Conservation (phyloP, 306 rosid genomes). For the Quercus engelmannii region DNA sequence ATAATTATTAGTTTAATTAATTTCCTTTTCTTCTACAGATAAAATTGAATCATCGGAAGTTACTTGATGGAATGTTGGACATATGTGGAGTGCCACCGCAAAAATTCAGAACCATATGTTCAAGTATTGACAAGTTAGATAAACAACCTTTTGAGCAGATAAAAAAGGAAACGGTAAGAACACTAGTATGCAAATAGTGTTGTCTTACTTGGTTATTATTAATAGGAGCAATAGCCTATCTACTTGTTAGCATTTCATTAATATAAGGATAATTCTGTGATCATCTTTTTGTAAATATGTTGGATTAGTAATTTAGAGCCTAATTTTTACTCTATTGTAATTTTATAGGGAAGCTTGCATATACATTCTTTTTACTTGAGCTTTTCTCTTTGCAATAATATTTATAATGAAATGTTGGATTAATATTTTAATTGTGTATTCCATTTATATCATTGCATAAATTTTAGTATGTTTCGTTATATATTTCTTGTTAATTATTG, state of each 20-base stretch:
- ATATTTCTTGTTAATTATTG: conserved; percentile 18
- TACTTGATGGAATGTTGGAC: conserved; percentile 92
- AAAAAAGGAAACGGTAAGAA: conserved; percentile 79
- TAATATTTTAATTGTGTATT: not conserved
- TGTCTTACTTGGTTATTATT: not conserved
- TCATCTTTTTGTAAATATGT: not conserved
- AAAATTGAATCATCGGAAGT: conserved; percentile 80
- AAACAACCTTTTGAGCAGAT: conserved; percentile 85
- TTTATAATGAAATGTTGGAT: not conserved
- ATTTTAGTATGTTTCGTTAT: conserved; percentile 10
- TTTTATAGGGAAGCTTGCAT: no score
- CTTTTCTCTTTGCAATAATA: no score
- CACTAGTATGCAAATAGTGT: not conserved
- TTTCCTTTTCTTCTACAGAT: conserved; percentile 47
- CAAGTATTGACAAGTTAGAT: conserved; percentile 92
- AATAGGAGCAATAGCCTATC: not conserved
- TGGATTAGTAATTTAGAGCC: not conserved
- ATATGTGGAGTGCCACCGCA: conserved; percentile 89
- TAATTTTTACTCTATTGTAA: no score
- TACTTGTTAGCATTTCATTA: not conserved
- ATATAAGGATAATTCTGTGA: not conserved
- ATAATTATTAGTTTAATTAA: not conserved
- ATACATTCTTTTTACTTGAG: no score
- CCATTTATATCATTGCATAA: not conserved
- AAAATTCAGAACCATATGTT: conserved; percentile 94